These are phyloP conservation scores for Lichtheimia corymbifera DNA, from an alignment of 371 early-diverging fungal species.

Conservation along the genomic window DNA sequence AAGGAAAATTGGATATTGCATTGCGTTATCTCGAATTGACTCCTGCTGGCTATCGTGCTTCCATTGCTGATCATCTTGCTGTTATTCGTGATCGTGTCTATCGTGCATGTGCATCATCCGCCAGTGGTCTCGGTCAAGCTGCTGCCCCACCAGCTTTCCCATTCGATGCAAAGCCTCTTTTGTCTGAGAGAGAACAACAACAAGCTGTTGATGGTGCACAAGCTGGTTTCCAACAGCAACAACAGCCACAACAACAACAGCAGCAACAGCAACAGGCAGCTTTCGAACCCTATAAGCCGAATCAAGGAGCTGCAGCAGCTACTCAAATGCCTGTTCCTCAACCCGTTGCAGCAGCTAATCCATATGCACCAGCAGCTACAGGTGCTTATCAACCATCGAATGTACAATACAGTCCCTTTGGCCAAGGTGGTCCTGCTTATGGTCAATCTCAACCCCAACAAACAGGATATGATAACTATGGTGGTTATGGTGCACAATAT, in stretches of 20 bases:
- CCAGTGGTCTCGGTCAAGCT: slow-evolving; percentile 29
- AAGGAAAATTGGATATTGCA: slow-evolving; percentile 77
- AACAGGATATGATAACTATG: slow-evolving; percentile 8
- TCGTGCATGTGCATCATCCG: slow-evolving; percentile 57
- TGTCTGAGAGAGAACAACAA: slow-evolving; percentile 7
- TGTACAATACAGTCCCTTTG: slow-evolving; percentile 8
- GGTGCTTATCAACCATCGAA: background rate
- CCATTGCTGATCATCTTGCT: slow-evolving; percentile 45
- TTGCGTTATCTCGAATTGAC: slow-evolving; percentile 75
- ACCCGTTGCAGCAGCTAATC: background rate
- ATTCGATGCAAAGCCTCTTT: slow-evolving; percentile 58
- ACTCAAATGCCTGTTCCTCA: background rate
- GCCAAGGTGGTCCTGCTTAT: background rate
- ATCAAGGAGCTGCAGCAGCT: background rate
- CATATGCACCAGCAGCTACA: slow-evolving; percentile 1
- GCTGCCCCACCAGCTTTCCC: slow-evolving; percentile 60
- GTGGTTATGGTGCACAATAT: slow-evolving; percentile 7
- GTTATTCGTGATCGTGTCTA: slow-evolving; percentile 79
- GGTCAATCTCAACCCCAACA: background rate
- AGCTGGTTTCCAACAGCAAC: slow-evolving; percentile 6
- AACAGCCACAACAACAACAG: slow-evolving; percentile 6
- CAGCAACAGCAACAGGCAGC: background rate
- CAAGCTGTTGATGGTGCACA: slow-evolving; percentile 5
- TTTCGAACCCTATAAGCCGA: slow-evolving; percentile 6
- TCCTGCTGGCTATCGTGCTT: slow-evolving; percentile 66